Evolutionary conservation across 1,284 basidiomycete species (phyloP), one percentile per base, ranked within the genome.

Genomic region (Trametes pubescens): DNA sequence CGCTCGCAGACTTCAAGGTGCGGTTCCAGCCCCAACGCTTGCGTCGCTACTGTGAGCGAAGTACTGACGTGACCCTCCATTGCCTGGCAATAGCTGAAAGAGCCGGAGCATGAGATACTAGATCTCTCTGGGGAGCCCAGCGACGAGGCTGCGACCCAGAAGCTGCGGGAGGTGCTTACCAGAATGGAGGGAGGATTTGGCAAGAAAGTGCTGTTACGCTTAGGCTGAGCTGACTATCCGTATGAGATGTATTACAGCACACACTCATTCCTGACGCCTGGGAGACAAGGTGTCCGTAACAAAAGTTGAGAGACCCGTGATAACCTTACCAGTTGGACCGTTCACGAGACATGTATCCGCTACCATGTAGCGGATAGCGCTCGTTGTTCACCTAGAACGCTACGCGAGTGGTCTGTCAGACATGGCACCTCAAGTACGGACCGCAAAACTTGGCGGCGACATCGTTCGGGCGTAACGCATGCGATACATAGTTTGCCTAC

Each of bases 171-270:
- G 18, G 74, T 83, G 0, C 78, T 93, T 62, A 72, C 75, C 29
- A 81, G 79, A 64, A 74, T 89, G 67, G 72, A 80, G 14, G 72
- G 75, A 10, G 91, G 92, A 0, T 82, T 86, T 68, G 88, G 90
- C 11, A 92, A 87, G 80, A 94, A 94, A 76, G 78, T 91, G 13
- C 74, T 94, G 51, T 73, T 94, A 58, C 85, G 80, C 63, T 75
- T 93, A 34, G 83, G 84, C 63, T 67, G 71, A 40, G 60, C 65
- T 29, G 49, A 18, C 18, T n/a, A 1, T 10, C 13, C 13, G 24
- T 13, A 49, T 38, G 29, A 32, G 29, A 38, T 38, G 37, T 38
- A 13, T 38, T 38, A 13, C 14, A 4, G 8, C 29, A 32, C 29
- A 32, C 3, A 32, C 29, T 32, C 29, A 8, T 8, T 8, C 29